Percentiles rank a stretch among this genome's conserved stretches.
phyloP scores from a whole-genome alignment of 306 rosid species.

The Gastrolobium bilobum region DNA sequence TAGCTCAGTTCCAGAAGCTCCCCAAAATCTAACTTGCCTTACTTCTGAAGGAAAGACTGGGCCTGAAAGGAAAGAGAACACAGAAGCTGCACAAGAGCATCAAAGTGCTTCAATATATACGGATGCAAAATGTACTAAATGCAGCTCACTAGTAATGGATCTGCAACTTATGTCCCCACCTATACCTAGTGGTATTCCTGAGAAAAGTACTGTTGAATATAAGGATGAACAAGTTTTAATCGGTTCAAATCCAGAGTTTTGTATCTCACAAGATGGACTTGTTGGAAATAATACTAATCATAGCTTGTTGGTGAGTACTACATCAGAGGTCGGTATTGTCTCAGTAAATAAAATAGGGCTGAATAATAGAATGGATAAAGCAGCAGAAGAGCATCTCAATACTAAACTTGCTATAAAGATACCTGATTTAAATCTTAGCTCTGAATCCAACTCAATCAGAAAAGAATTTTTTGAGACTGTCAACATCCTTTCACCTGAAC shows the following conservation, averaged over 20 bases:
- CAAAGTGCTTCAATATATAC: constrained; percentile 22
- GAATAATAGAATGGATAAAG: constrained; percentile 51
- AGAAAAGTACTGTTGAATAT: constrained; percentile 26
- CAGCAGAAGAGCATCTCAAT: constrained; percentile 43
- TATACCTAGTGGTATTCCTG: constrained; percentile 26
- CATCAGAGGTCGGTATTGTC: constrained; percentile 36
- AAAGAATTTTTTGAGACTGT: constrained; percentile 50
- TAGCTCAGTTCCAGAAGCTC: constrained; percentile 44
- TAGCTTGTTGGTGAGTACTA: constrained; percentile 10
- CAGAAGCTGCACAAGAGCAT: constrained; percentile 16
- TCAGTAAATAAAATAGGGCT: constrained; percentile 9
- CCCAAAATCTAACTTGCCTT: constrained; percentile 43
- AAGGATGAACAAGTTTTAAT: constrained; percentile 41
- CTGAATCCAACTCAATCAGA: constrained; percentile 51
- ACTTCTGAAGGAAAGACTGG: constrained; percentile 51
- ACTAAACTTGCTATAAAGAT: constrained; percentile 46
- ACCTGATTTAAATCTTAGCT: constrained; percentile 78
- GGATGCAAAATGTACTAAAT: constrained; percentile 33
- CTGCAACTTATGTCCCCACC: constrained; percentile 46
- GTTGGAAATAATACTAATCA: constrained; percentile 36
- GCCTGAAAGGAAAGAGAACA: constrained; percentile 60
- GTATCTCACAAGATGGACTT: constrained; percentile 19
- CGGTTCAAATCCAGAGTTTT: constrained; percentile 42
- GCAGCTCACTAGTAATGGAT: constrained; percentile 63
- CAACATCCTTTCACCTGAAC: constrained; percentile 48